Evolutionary conservation across 495 filamentous ascomycete species (phyloP).

Genomic region (Annulohypoxylon nitens): DNA sequence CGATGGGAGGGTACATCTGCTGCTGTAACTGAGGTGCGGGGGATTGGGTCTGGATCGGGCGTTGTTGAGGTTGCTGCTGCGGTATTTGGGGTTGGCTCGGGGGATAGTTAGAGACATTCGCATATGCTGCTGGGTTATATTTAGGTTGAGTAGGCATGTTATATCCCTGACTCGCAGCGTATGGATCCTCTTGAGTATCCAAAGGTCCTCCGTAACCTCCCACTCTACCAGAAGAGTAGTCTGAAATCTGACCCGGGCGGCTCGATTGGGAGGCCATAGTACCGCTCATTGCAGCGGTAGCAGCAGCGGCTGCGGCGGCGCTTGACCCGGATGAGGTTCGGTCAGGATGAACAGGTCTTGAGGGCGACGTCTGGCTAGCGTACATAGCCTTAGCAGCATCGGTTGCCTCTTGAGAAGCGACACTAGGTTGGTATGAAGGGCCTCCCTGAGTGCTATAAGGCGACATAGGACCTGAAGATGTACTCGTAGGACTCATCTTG

Average conservation of each 20-base stretch:
- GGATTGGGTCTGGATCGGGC: slow-evolving; percentile 53
- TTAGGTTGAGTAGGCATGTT: slow-evolving; percentile 67
- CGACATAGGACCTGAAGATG: slow-evolving; percentile 48
- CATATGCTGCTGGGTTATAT: slow-evolving; percentile 82
- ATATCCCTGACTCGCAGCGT: slow-evolving; percentile 59
- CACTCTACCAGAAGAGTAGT: slow-evolving; percentile 54
- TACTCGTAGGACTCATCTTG: slow-evolving; percentile 54
- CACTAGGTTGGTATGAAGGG: slow-evolving; percentile 53
- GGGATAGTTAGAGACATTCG: slow-evolving; percentile 66
- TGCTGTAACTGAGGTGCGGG: slow-evolving; percentile 54
- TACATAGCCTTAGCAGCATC: slow-evolving; percentile 67
- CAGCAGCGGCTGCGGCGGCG: slow-evolving; percentile 62
- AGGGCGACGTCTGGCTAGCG: slow-evolving; percentile 62
- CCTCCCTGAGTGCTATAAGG: slow-evolving; percentile 45
- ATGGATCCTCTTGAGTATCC: slow-evolving; percentile 59
- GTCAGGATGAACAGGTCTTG: slow-evolving; percentile 57
- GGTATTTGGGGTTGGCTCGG: slow-evolving; percentile 57
- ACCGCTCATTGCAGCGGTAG: slow-evolving; percentile 60
- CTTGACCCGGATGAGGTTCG: slow-evolving; percentile 56
- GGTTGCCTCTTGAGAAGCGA: slow-evolving; percentile 61
- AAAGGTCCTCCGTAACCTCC: slow-evolving; percentile 56
- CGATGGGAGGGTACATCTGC: slow-evolving; percentile 41
- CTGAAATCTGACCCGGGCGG: slow-evolving; percentile 51
- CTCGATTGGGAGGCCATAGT: slow-evolving; percentile 48
- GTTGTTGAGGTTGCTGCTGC: slow-evolving; percentile 50